Evolutionary conservation across 1,284 basidiomycete species (phyloP), one percentile per base, ranked within the genome.

Genomic region (Ceratobasidium sp.): DNA sequence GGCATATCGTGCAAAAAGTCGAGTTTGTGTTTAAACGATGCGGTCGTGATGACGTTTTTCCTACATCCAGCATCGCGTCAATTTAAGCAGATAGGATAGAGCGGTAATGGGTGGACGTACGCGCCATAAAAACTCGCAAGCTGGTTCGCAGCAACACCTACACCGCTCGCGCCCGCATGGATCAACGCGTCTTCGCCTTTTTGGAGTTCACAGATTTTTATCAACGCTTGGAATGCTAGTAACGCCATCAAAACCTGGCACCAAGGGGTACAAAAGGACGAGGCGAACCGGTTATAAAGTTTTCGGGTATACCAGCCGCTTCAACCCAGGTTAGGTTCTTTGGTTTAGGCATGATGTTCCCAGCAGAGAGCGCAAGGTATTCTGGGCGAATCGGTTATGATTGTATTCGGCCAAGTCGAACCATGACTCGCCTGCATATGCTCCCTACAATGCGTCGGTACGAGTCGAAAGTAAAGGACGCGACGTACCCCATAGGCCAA

Each of bases 121-220:
- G 94, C 93, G 79, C 90, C 90, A 79, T 89, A 91, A 74, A 89
- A 83, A 77, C 93, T 89, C 16, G 96, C 95, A 27, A 99, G 87
- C 85, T 99, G 97, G 77, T 95, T 96, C 2, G 96, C 95, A 2
- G 96, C 93, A 18, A 97, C 85, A 1, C 97, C 97, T 2, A 98
- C 96, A 68, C 96, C 95, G 10, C 93, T 95, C 2, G 95, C 95
- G 10, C 93, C 95, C 33, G 96, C 96, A 83, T 98, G 97, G 33
- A 99, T 88, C 27, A 99, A 88, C 12, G 96, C 93, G 81, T 94
- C 86, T 69, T 96, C 92, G 44, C 91, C 92, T 80, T 88, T 83
- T 82, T 92, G 89, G 65, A 96, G 82, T 80, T 92, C 88, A 2
- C 92, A 93, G 79, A 92, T 90, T 41, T 92, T 84, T 78, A 93